A percentile compares a stretch with the other conserved stretches of the same genome.
Conservation (phyloP, 345 rosid species). For the Raphanus sativus region DNA sequence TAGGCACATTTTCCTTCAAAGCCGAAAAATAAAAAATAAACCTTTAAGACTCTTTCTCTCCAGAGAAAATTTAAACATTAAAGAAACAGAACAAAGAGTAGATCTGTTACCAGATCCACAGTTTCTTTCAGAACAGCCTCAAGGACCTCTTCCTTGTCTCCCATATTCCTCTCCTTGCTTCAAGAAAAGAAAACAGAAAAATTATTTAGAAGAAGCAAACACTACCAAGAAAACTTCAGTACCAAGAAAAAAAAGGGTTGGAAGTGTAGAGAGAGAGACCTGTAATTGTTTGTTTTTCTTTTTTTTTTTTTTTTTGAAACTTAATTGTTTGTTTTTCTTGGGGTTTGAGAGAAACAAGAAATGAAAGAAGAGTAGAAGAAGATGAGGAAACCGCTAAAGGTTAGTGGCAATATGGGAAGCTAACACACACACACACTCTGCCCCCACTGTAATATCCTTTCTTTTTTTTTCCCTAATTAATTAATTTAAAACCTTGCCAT, state of each 20-base stretch:
- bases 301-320: no score
- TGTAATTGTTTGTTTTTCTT: neutral
- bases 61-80: slow-evolving; percentile 10
- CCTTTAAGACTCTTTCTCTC: slow-evolving; percentile 1
- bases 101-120: slow-evolving; percentile 99
- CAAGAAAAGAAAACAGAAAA: neutral
- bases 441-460: slow-evolving; percentile 23
- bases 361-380: slow-evolving; percentile 1
- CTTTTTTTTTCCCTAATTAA: neutral
- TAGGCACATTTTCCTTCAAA: slow-evolving; percentile 89
- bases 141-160: slow-evolving; percentile 74
- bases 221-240: neutral
- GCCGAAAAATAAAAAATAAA: slow-evolving; percentile 12
- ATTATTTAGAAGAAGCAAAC: neutral
- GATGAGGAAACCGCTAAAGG: slow-evolving; percentile 39
- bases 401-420: slow-evolving; percentile 41
- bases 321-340: neutral
- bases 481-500: neutral
- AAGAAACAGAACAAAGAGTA: slow-evolving; percentile 21
- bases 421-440: slow-evolving; percentile 25
- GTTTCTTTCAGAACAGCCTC: slow-evolving; percentile 94
- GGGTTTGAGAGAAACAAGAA: slow-evolving; percentile 21
- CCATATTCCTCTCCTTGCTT: slow-evolving; percentile 44
- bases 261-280: slow-evolving; percentile 1
- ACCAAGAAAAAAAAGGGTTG: neutral